Percentiles rank a stretch among this genome's conserved stretches.
Evolutionary conservation across 1,284 basidiomycete genomes (phyloP).

Genomic region (Vanrija sp.): DNA sequence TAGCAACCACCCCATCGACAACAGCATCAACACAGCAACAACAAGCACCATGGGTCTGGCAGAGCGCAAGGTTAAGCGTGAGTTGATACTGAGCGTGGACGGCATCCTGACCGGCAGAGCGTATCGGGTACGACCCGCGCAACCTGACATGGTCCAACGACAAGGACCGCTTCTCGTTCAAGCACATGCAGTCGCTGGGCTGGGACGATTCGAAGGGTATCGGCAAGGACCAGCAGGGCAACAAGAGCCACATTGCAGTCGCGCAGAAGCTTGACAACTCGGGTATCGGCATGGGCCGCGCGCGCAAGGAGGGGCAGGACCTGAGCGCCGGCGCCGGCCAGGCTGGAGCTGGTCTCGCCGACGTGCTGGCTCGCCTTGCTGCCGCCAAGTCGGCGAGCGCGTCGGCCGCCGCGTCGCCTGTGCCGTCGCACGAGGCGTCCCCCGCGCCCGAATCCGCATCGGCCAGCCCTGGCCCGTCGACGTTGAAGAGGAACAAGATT

Average conservation of each 20-base stretch:
- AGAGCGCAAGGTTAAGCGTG: conserved; percentile 49
- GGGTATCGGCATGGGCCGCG: conserved; percentile 48
- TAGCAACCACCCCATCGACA: not conserved
- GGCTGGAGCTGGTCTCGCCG: conserved; percentile 45
- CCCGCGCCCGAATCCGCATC: conserved; percentile 13
- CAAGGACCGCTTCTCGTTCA: conserved; percentile 47
- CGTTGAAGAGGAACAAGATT: conserved; percentile 33
- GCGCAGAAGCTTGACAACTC: conserved; percentile 46
- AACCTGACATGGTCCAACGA: conserved; percentile 51
- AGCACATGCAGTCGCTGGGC: conserved; percentile 49
- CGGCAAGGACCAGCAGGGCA: conserved; percentile 38
- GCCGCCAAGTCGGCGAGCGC: conserved; percentile 13
- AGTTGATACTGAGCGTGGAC: conserved; percentile 6
- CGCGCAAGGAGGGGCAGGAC: conserved; percentile 46
- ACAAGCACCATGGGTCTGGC: conserved; percentile 45
- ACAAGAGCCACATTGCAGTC: conserved; percentile 49
- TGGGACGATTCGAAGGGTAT: conserved; percentile 45
- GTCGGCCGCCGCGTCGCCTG: conserved; percentile 23
- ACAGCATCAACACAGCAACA: not conserved
- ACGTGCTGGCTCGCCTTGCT: conserved; percentile 43
- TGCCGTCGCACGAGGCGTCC: conserved; percentile 11
- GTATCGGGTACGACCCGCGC: conserved; percentile 48
- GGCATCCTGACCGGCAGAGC: conserved; percentile 24
- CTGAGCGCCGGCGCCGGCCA: conserved; percentile 41
- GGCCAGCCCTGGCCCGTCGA: conserved; percentile 24